Percentiles rank a stretch among this genome's conserved stretches.
These are phyloP conservation scores for Barnettozyma sucrosica DNA, from an alignment of 805 yeast genomes.

Conservation along the genomic window DNA sequence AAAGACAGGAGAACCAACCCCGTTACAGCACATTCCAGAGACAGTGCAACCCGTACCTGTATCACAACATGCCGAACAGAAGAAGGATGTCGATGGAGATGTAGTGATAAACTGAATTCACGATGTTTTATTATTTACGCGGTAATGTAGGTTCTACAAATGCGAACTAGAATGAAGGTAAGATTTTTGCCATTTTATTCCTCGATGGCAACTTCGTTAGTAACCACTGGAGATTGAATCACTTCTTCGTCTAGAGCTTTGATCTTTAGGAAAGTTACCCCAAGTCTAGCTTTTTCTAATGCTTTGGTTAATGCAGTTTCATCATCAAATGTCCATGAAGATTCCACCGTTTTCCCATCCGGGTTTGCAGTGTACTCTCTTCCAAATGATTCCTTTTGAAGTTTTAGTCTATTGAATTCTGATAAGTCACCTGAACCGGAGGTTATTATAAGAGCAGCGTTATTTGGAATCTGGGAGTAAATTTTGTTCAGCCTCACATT, in stretches of 20 bases:
- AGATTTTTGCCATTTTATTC: background rate
- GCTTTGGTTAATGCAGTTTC: constrained; percentile 42
- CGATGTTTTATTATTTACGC: background rate
- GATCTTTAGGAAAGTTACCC: constrained; percentile 51
- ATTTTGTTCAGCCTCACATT: constrained; percentile 42
- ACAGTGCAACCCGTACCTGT: background rate
- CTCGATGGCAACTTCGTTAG: constrained; percentile 2
- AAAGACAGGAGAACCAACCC: background rate
- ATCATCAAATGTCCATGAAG: constrained; percentile 48
- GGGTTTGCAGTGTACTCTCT: constrained; percentile 34
- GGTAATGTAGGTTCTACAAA: background rate
- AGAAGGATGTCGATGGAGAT: constrained; percentile 21
- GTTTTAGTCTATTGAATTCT: constrained; percentile 40
- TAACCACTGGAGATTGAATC: background rate
- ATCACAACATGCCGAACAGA: background rate
- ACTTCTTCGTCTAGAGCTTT: constrained; percentile 21
- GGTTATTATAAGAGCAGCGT: constrained; percentile 54
- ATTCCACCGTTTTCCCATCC: constrained; percentile 30
- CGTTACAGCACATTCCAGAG: background rate
- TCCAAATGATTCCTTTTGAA: constrained; percentile 37
- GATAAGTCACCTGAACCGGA: constrained; percentile 60
- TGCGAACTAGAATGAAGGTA: background rate
- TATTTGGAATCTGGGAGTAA: constrained; percentile 47
- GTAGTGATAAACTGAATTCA: constrained; percentile 8
- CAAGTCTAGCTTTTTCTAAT: constrained; percentile 49